These are phyloP conservation scores for Begonia peltatifolia DNA, from an alignment of 306 rosid species.

Conservation along the genomic window DNA sequence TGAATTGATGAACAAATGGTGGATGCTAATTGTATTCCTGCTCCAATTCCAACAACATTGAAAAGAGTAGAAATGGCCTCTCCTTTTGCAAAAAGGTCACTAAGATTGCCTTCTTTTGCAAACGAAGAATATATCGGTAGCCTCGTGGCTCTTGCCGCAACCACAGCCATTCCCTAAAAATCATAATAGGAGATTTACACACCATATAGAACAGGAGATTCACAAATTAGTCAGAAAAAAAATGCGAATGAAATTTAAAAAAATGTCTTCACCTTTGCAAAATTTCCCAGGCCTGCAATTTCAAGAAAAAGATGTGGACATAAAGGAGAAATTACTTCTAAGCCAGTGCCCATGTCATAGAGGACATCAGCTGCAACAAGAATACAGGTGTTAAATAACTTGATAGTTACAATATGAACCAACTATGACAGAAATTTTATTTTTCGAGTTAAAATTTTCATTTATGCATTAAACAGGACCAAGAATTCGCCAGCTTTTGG, in stretches of 20 bases:
- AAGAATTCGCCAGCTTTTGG: slow-evolving; percentile 80
- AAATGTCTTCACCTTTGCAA: slow-evolving; percentile 38
- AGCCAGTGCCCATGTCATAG: slow-evolving; percentile 79
- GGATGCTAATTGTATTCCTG: slow-evolving; percentile 86
- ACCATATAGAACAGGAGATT: neutral
- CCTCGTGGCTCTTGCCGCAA: slow-evolving; percentile 97
- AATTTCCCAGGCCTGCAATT: slow-evolving; percentile 91
- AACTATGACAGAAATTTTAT: neutral
- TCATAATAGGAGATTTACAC: slow-evolving; percentile 7
- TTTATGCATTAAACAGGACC: slow-evolving; percentile 22
- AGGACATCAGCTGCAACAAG: slow-evolving; percentile 78
- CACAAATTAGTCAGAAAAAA: neutral
- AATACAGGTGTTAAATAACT: slow-evolving; percentile 17
- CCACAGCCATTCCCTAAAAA: slow-evolving; percentile 89
- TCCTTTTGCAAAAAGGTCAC: slow-evolving; percentile 97
- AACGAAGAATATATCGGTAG: slow-evolving; percentile 97
- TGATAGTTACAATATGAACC: neutral
- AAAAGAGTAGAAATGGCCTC: slow-evolving; percentile 96
- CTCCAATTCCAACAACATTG: slow-evolving; percentile 84
- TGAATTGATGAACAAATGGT: slow-evolving; percentile 78
- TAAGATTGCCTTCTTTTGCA: slow-evolving; percentile 97
- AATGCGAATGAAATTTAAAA: neutral
- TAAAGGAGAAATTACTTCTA: slow-evolving; percentile 91
- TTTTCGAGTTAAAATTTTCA: neutral
- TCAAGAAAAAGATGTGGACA: slow-evolving; percentile 94